Base-by-base conservation (phyloP, 2,329 filamentous ascomycete genomes). In the Plectosphaerella plurivora region DNA sequence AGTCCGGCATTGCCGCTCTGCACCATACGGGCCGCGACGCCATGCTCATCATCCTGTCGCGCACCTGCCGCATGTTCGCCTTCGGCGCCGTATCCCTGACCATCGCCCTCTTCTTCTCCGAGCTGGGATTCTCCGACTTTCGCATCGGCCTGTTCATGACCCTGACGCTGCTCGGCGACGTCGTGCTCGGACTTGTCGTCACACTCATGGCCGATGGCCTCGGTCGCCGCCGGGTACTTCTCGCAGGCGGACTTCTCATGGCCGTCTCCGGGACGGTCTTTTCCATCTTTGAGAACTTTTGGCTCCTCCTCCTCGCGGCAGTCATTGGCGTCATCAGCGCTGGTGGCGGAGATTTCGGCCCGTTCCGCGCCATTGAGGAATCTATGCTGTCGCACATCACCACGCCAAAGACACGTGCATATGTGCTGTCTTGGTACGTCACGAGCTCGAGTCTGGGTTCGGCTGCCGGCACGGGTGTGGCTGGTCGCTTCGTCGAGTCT, bases 101-200 rank as follows among this genome's bases (percentile, higher is more conserved):
- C 51, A 73, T 84, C 5, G 82, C 81, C 11, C 69, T 77, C 20
- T 84, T 79, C 56, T 73, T 87, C 8, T 70, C 71, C 14, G 71
- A 68, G 2, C 69, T 85, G 1, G 71, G 67, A 9, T 71, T 79
- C 42, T 73, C 78, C 1, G 73, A 82, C 53, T 69, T 74, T 1
- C 68, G 68, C 33, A 80, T 82, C 54, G 84, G 83, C 3, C 66
- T 85, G 1, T 87, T 87, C 67, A 86, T 87, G 83, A 85, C 82
- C 0, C 63, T 86, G 56, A 87, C 84, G 0, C 66, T 87, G 15
- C 68, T 74, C 14, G 84, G 83, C 24, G 84, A 87, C 63, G 74
- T 80, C 4, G 61, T 72, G 42, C 78, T 86, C 55, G 84, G 82
- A 60, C 77, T 85, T 53, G 37, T 81, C 20, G 71, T 87, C 46